Conservation (phyloP, 2,329 filamentous ascomycete genomes). For the Verticillium klebahnii region DNA sequence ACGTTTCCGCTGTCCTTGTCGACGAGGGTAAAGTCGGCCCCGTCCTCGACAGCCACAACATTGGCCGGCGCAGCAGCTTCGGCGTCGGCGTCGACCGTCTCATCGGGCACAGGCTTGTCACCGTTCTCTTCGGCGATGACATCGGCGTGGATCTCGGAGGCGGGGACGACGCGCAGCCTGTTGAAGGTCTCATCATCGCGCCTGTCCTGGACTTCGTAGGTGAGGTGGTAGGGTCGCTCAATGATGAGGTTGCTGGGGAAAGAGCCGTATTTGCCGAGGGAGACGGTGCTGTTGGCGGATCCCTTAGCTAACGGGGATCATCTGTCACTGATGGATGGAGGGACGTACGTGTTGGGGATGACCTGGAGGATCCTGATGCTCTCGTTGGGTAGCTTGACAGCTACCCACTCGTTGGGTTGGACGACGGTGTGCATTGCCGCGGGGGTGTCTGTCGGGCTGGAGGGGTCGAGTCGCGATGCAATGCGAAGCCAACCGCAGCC, state of each 20-base stretch:
- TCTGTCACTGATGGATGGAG: not conserved
- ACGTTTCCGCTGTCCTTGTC: conserved; percentile 37
- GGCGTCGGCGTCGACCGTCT: conserved; percentile 30
- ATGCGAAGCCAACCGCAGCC: not conserved
- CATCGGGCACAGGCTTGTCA: conserved; percentile 27
- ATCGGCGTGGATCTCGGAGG: conserved; percentile 79
- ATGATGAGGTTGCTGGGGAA: conserved; percentile 88
- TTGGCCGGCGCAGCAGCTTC: conserved; percentile 36
- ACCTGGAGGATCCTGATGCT: conserved; percentile 53
- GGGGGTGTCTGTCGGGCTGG: not conserved
- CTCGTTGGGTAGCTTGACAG: conserved; percentile 55
- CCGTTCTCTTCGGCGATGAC: conserved; percentile 48
- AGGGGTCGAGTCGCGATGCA: not conserved
- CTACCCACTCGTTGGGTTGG: conserved; percentile 57
- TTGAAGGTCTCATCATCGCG: conserved; percentile 59
- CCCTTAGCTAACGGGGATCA: not conserved
- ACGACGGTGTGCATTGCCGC: conserved; percentile 37
- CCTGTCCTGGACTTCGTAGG: conserved; percentile 81
- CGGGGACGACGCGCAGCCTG: conserved; percentile 71
- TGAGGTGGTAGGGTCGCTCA: conserved; percentile 85
- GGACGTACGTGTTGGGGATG: conserved; percentile 52
- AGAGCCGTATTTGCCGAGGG: conserved; percentile 85
- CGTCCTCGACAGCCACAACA: conserved; percentile 29
- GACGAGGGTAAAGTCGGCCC: conserved; percentile 36
- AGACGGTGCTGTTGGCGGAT: conserved; percentile 60